phyloP scores from a whole-genome alignment of 2,329 filamentous ascomycete species.

The Aspergillus novoparasiticus region DNA sequence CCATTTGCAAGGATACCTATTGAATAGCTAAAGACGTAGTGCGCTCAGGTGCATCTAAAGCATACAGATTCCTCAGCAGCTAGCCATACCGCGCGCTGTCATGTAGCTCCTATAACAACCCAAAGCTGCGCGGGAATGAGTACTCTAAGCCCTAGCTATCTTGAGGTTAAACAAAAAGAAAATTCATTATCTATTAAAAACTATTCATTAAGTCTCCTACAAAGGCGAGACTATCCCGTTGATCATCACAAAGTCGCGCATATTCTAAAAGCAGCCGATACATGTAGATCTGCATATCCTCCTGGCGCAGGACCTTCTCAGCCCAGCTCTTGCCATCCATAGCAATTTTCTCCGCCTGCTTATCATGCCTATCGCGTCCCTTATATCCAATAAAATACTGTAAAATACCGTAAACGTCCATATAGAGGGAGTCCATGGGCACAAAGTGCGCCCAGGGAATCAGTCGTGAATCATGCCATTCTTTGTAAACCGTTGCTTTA shows the following conservation, averaged over 20 bases:
- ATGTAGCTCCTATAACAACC: too few relatives aligned
- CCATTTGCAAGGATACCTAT: too few relatives aligned
- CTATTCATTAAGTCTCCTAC: background rate
- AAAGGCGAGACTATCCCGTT: slow-evolving; percentile 14
- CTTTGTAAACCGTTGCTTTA: slow-evolving; percentile 75
- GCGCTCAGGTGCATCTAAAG: too few relatives aligned
- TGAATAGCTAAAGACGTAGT: too few relatives aligned
- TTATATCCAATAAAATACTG: slow-evolving; percentile 68
- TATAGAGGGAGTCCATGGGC: slow-evolving; percentile 74
- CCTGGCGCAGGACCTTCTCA: slow-evolving; percentile 65
- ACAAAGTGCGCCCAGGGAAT: slow-evolving; percentile 80
- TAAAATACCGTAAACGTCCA: slow-evolving; percentile 72
- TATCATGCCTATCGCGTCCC: slow-evolving; percentile 45
- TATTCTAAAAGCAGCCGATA: slow-evolving; percentile 67
- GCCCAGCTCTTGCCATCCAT: slow-evolving; percentile 68
- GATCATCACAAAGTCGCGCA: slow-evolving; percentile 49
- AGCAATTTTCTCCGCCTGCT: slow-evolving; percentile 65
- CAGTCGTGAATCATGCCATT: slow-evolving; percentile 78
- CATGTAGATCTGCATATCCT: slow-evolving; percentile 75
- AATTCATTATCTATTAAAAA: background rate
- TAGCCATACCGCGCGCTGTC: too few relatives aligned
- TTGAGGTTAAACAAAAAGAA: background rate
- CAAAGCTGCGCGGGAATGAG: too few relatives aligned
- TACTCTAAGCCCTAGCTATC: too few relatives aligned
- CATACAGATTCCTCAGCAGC: too few relatives aligned